These are phyloP conservation scores for Sordariomycetes sp. DNA, from an alignment of 2,329 filamentous ascomycete species.

Conservation along the genomic window DNA sequence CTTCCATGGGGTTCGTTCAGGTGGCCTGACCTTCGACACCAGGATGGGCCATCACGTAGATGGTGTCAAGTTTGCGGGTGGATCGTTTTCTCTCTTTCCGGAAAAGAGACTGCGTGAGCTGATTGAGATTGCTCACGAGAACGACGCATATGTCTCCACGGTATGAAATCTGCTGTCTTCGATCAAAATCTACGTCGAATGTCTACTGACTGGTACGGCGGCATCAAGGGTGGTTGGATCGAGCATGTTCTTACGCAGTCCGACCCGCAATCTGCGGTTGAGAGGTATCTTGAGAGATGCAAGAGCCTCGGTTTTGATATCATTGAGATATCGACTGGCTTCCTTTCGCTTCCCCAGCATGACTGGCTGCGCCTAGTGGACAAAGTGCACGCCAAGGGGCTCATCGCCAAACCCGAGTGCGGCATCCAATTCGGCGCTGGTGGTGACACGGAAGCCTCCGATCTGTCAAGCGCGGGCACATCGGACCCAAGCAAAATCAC, in stretches of 20 bases:
- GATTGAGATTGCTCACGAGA: constrained; percentile 4
- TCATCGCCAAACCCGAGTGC: constrained; percentile 44
- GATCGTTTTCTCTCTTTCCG: constrained; percentile 38
- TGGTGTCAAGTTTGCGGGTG: constrained; percentile 45
- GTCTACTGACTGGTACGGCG: neutral
- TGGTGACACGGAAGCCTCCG: constrained; percentile 37
- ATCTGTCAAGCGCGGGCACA: constrained; percentile 36
- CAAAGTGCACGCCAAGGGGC: constrained; percentile 30
- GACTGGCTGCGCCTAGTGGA: constrained; percentile 44
- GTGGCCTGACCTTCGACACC: neutral
- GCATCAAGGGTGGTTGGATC: constrained; percentile 40
- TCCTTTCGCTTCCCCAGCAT: constrained; percentile 41
- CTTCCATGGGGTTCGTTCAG: no score
- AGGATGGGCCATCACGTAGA: constrained; percentile 45
- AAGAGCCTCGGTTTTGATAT: constrained; percentile 45
- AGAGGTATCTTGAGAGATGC: constrained; percentile 41
- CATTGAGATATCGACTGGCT: constrained; percentile 42
- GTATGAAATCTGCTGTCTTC: constrained; percentile 14
- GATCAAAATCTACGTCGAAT: no score
- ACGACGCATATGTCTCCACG: constrained; percentile 37
- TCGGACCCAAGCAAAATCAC: constrained; percentile 39
- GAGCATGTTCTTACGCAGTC: constrained; percentile 42
- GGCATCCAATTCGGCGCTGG: constrained; percentile 49
- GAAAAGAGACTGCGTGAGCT: constrained; percentile 4
- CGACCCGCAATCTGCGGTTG: constrained; percentile 31